Evolutionary conservation across 2,329 filamentous ascomycete genomes (phyloP), one percentile per base, ranked within the genome.

Genomic region (Paramyrothecium sp.): DNA sequence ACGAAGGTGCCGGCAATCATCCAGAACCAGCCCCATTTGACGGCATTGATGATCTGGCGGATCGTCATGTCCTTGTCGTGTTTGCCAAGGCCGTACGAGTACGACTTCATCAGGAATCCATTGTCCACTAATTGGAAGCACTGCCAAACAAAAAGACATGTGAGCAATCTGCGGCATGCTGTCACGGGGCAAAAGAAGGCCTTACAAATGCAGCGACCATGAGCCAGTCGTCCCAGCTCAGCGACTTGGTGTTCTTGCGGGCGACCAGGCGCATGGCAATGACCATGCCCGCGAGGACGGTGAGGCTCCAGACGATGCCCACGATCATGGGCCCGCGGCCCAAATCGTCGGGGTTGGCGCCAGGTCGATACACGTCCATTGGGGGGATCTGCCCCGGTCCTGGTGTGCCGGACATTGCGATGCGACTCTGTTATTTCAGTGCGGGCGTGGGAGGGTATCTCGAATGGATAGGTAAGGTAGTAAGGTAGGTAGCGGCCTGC

Each of bases 1-100:
- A 34, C 23, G 23, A 53, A 26, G 21, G 41, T 41, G 20, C 23
- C 51, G 8, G 51, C 22, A 11, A 20, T 10, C 17, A 33, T 16
- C 51, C 22, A 11, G 51, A 53, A 21, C 8, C 30, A 53, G 17
- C n/a, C 51, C 51, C 51, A 53, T 22, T 53, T 53, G 17, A 41
- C 22, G 8, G 34, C n/a, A 19, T 53, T 53, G 22, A 53, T 38
- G n/a, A 53, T 11, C 8, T 34, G 22, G 30, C 41, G 8, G 8
- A 53, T 13, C n/a, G 30, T n/a, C 17, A 53, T 11, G 30, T 53
- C 23, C 12, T 8, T 21, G 30, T 53, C 51, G 19, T 53, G 51
- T 38, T 53, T 53, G 19, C 51, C 30, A 33, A n/a, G 12, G 19
- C 51, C 34, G n/a, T 41, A 41, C 34, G 34, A 41, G 34, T 41